Evolutionary conservation across 2,329 filamentous ascomycete species (phyloP).

Genomic region (Trichoderma pleuroti): DNA sequence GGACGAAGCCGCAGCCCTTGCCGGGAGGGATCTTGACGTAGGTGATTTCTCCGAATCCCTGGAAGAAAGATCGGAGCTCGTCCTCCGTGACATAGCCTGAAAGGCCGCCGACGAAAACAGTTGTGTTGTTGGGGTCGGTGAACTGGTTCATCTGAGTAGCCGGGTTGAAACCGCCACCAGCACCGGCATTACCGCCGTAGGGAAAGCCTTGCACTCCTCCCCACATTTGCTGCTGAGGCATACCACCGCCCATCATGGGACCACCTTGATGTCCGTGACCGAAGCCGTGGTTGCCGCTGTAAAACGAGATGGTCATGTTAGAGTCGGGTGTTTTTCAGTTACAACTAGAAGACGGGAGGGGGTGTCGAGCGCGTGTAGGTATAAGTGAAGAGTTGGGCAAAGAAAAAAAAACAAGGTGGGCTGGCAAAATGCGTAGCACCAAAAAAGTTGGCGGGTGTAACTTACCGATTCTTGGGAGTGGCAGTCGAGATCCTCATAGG

Average conservation of each 20-base stretch:
- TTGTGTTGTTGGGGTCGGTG: constrained; percentile 99
- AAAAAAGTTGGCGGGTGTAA: not conserved
- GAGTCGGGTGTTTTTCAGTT: not conserved
- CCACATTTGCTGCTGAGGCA: constrained; percentile 46
- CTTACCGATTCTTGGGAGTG: constrained; percentile 84
- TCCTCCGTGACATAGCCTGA: constrained; percentile 99
- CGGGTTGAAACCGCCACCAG: constrained; percentile 44
- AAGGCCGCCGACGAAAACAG: constrained; percentile 94
- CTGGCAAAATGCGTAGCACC: not conserved
- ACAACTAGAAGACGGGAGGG: not conserved
- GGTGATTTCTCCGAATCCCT: constrained; percentile 98
- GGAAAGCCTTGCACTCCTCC: constrained; percentile 37
- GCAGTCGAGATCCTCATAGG: constrained; percentile 98
- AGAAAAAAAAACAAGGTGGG: not conserved
- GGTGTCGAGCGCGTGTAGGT: not conserved
- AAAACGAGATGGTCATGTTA: not conserved
- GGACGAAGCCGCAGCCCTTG: constrained; percentile 98
- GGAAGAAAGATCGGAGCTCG: constrained; percentile 99
- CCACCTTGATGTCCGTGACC: constrained; percentile 41
- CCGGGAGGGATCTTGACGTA: constrained; percentile 99
- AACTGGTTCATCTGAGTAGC: constrained; percentile 88
- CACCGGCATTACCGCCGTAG: constrained; percentile 29
- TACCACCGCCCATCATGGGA: constrained; percentile 44
- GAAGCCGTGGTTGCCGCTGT: constrained; percentile 39
- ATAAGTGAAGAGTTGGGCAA: not conserved